Percentiles rank a stretch among this genome's conserved stretches.
phyloP scores from a whole-genome alignment of 306 rosid genomes.

The Purshia tridentata region DNA sequence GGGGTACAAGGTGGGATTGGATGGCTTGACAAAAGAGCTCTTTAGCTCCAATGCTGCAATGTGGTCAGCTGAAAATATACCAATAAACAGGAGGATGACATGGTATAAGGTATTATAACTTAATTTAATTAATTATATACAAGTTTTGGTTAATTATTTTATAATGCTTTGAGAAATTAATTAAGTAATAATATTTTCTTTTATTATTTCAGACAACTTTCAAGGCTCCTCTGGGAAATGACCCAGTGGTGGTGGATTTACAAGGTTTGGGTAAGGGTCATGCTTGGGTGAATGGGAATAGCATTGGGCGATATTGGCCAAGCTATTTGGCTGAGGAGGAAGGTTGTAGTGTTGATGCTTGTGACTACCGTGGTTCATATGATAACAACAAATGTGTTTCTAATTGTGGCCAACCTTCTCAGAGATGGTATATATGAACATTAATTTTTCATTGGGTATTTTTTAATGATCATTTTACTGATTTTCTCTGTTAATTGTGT shows the following conservation, averaged over 20 bases:
- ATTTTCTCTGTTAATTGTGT: background rate
- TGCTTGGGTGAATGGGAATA: conserved; percentile 61
- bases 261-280: conserved; percentile 47
- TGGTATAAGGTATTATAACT: conserved; percentile 52
- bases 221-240: conserved; percentile 52
- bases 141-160: background rate
- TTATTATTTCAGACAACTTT: conserved; percentile 38
- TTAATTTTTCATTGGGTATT: no score
- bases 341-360: conserved; percentile 40
- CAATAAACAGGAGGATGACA: conserved; percentile 43
- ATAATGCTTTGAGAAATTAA: background rate
- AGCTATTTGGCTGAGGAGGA: conserved; percentile 35
- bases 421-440: conserved; percentile 42
- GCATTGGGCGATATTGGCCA: conserved; percentile 51
- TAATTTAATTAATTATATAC: background rate
- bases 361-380: conserved; percentile 56
- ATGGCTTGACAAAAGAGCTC: conserved; percentile 33
- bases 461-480: background rate
- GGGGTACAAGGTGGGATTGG: conserved; percentile 42
- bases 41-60: conserved; percentile 22
- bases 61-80: conserved; percentile 32
- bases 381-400: conserved; percentile 34
- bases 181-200: background rate
- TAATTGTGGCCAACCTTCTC: conserved; percentile 55
- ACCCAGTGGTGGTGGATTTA: conserved; percentile 41